Evolutionary conservation across 192 early-diverging fungal genomes (phyloP).

Genomic region (Radiomyces spectabilis): DNA sequence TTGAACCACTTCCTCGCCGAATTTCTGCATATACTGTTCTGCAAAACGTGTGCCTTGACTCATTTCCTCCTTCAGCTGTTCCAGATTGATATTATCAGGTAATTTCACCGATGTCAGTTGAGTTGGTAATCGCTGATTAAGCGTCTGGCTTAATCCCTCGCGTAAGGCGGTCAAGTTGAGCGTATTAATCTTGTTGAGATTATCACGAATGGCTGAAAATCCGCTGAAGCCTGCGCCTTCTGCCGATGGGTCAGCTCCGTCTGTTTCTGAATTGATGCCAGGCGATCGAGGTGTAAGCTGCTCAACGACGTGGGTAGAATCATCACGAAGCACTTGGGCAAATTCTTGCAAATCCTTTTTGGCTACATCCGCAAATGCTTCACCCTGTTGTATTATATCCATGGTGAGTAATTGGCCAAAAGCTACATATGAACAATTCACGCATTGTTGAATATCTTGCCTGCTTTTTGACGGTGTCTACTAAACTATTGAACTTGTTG

Average conservation of each 20-base stretch:
- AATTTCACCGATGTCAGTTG: conserved; percentile 12
- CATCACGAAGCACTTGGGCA: conserved; percentile 35
- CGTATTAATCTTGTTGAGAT: conserved; percentile 8
- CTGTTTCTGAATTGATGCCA: too few relatives aligned
- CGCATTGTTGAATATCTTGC: not conserved
- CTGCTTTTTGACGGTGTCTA: conserved; percentile 28
- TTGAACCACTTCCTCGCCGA: conserved; percentile 34
- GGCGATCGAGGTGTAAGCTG: not conserved
- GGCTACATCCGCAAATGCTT: conserved; percentile 40
- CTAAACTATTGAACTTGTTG: conserved; percentile 9
- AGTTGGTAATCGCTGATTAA: conserved; percentile 11
- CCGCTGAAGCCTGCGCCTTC: conserved; percentile 1
- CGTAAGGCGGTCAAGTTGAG: conserved; percentile 8
- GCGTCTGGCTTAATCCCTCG: conserved; percentile 11
- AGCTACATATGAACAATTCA: not conserved
- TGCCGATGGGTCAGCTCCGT: not conserved
- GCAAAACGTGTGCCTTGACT: conserved; percentile 34
- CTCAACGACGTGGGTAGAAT: conserved; percentile 22
- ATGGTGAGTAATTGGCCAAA: too few relatives aligned
- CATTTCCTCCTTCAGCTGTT: conserved; percentile 17
- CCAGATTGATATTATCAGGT: conserved; percentile 26
- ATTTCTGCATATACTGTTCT: conserved; percentile 43
- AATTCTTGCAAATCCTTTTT: conserved; percentile 44
- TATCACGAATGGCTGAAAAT: conserved; percentile 17
- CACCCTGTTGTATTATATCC: conserved; percentile 19